Percentiles rank a stretch among this genome's conserved stretches.
These are phyloP conservation scores for Esteya vermicola DNA, from an alignment of 2,329 filamentous ascomycete genomes.

Conservation along the genomic window DNA sequence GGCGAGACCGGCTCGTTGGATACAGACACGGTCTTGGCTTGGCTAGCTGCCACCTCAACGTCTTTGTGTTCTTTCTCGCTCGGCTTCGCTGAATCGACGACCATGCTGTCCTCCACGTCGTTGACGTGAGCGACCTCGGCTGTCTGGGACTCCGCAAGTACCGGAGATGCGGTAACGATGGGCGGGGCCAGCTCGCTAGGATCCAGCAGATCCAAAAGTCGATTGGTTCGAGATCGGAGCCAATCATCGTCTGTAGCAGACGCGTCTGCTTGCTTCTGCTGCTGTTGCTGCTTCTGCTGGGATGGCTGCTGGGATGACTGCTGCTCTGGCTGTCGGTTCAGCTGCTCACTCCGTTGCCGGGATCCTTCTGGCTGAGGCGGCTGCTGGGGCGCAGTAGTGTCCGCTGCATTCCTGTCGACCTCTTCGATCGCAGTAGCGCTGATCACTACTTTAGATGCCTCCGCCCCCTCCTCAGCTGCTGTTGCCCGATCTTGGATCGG, in stretches of 20 bases:
- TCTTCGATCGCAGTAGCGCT: slow-evolving; percentile 7
- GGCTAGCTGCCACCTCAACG: neutral
- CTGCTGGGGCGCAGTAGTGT: neutral
- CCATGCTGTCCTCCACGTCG: neutral
- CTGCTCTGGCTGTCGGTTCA: neutral
- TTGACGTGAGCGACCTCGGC: neutral
- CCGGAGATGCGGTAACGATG: slow-evolving; percentile 4
- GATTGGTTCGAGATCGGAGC: slow-evolving; percentile 78
- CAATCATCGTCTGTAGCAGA: slow-evolving; percentile 68
- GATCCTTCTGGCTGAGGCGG: no score
- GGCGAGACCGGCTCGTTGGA: slow-evolving; percentile 22
- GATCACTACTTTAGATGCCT: slow-evolving; percentile 3
- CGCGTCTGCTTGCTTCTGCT: slow-evolving; percentile 2
- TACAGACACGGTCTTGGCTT: neutral
- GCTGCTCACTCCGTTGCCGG: neutral
- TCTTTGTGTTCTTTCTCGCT: no score
- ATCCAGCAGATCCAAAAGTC: slow-evolving; percentile 71
- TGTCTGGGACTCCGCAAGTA: neutral
- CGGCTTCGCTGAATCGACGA: neutral
- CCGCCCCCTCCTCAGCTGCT: slow-evolving; percentile 8
- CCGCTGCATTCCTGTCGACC: slow-evolving; percentile 2
- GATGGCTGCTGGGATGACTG: neutral
- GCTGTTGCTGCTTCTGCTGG: neutral
- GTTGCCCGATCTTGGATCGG: no score
- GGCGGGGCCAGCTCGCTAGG: slow-evolving; percentile 40